Conservation (phyloP, 768 basidiomycete species). For the Phylloporus rhodoxanthus region DNA sequence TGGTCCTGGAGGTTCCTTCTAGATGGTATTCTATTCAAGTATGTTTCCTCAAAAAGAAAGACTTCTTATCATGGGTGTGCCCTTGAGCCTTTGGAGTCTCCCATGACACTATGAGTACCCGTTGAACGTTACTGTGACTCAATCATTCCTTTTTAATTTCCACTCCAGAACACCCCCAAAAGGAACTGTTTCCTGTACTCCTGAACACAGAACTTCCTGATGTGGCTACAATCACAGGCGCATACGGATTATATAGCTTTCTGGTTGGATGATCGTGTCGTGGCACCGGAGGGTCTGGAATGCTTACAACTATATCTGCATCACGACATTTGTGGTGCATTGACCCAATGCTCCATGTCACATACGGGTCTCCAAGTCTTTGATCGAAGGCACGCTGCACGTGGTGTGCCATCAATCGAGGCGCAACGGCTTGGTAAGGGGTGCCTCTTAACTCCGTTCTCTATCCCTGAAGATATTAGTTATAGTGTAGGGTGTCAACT, state of each 20-base stretch:
- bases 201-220: conserved; percentile 63
- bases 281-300: conserved; percentile 18
- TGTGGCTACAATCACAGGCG: conserved; percentile 48
- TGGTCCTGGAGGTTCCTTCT: neutral
- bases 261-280: conserved; percentile 70
- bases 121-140: neutral
- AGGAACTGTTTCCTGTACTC: conserved; percentile 53
- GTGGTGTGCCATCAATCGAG: neutral
- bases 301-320: neutral
- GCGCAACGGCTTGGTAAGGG: neutral
- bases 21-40: neutral
- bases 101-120: neutral
- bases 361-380: too few species aligned
- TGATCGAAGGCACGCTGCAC: too few species aligned
- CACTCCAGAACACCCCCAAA: neutral
- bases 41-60: neutral
- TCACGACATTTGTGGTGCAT: neutral
- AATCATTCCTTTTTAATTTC: neutral
- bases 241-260: conserved; percentile 38
- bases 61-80: neutral
- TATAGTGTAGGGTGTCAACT: neutral
- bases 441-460: neutral
- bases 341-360: too few species aligned
- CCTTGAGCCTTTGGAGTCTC: neutral
- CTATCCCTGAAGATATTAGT: neutral